Base-by-base conservation (phyloP, 2,329 filamentous ascomycete genomes). In the Botrytis fabae region DNA sequence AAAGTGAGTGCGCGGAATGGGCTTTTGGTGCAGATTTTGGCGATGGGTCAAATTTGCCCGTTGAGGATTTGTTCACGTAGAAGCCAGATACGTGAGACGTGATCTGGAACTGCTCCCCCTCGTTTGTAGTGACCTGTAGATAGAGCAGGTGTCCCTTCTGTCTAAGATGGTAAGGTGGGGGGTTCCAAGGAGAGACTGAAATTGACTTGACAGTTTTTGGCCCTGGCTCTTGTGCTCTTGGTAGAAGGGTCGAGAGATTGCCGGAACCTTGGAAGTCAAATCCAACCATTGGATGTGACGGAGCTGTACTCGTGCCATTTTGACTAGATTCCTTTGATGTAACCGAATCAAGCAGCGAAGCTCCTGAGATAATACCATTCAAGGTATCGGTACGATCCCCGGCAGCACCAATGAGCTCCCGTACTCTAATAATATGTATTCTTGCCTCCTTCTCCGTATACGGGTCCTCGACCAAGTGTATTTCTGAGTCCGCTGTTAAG, bases 361-460 rank as follows among this genome's bases (percentile, higher is more conserved):
- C 83, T 51, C 96, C 97, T 0, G 96, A 91, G 71, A 93, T 87
- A 73, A 98, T 90, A 74, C 96, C 96, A 78, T 97, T 92, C 61
- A 97, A 87, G 72, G 91, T 90, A 82, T 98, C 96, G 71, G 94
- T 92, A 74, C 95, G 91, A 82, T 98, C 90, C 60, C 94, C 94
- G 60, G 95, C 91, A 78, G 95, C 95, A 66, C 96, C 96, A 78
- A 99, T 94, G 77, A 99, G 88, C 81, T 99, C 96, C 76, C 96
- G 89, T 75, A 97, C 92, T 77, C 96, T 89, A 70, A 99, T 90
- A 76, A 98, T 85, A 83, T 99, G 96, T 86, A 99, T 92, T 77
- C 97, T 91, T 44, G 96, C 95, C 84, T 99, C 96, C 85, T 97
- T 98, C 85, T 99, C 96, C 61, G 94, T 99, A 83, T 99, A 99